Evolutionary conservation across 768 basidiomycete species (phyloP).

Genomic region (Gloeophyllum trabeum): DNA sequence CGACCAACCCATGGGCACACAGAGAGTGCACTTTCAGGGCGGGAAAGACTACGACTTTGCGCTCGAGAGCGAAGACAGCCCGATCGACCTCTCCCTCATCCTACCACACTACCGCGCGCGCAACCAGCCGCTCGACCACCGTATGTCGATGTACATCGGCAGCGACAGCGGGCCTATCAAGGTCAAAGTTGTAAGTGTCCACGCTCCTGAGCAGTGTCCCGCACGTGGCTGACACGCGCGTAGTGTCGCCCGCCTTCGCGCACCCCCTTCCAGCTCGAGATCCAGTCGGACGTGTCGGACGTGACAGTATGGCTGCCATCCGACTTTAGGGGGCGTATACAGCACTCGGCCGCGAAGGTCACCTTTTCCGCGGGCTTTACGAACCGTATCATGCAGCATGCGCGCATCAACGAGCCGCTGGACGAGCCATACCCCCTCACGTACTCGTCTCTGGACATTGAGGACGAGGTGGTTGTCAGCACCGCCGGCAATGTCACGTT

Average conservation of each 20-base stretch:
- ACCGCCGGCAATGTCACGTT: slow-evolving; percentile 56
- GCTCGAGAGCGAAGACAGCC: too few relatives aligned
- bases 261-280: slow-evolving; percentile 38
- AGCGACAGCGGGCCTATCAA: slow-evolving; percentile 43
- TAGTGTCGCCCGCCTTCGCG: slow-evolving; percentile 18
- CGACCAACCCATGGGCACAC: too few relatives aligned
- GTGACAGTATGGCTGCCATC: slow-evolving; percentile 72
- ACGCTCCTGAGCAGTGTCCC: too few relatives aligned
- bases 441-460: slow-evolving; percentile 18
- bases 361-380: slow-evolving; percentile 61
- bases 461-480: slow-evolving; percentile 53
- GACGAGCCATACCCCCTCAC: slow-evolving; percentile 7
- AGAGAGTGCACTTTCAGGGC: too few relatives aligned
- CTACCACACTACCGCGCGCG: slow-evolving; percentile 74
- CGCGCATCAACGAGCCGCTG: slow-evolving; percentile 16
- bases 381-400: slow-evolving; percentile 41
- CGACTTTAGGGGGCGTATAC: slow-evolving; percentile 64
- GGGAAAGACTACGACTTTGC: too few relatives aligned
- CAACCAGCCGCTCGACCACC: slow-evolving; percentile 60
- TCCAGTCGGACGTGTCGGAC: slow-evolving; percentile 41
- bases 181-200: slow-evolving; percentile 56
- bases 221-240: too few relatives aligned
- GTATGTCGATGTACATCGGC: slow-evolving; percentile 58
- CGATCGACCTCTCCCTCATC: slow-evolving; percentile 57
- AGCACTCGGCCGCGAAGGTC: slow-evolving; percentile 27